A percentile compares a stretch with the other conserved stretches of the same genome.
Conservation (phyloP, 345 rosid genomes). For the Eutrema yunnanense region DNA sequence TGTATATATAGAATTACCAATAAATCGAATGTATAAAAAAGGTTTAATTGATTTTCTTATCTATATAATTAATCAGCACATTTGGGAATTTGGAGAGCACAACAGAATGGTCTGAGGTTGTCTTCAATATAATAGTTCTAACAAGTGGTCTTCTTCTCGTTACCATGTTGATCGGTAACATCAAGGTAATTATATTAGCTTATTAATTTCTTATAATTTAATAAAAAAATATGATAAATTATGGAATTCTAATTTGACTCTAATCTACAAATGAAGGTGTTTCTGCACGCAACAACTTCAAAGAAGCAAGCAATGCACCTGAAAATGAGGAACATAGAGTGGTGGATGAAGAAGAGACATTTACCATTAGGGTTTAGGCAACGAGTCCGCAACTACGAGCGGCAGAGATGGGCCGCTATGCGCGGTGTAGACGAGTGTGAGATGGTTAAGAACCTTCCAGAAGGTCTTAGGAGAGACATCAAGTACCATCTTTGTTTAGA, state of each 20-base stretch:
- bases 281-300: slow-evolving; percentile 84
- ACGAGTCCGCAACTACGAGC: slow-evolving; percentile 84
- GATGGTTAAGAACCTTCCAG: slow-evolving; percentile 83
- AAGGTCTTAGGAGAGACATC: slow-evolving; percentile 93
- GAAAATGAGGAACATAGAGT: slow-evolving; percentile 95
- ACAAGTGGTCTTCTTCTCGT: slow-evolving; percentile 91
- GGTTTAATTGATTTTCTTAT: background rate
- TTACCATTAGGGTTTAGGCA: slow-evolving; percentile 79
- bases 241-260: background rate
- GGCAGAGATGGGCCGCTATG: slow-evolving; percentile 98
- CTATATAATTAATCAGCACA: slow-evolving; percentile 42
- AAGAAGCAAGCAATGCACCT: slow-evolving; percentile 97
- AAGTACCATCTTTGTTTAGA: slow-evolving; percentile 93
- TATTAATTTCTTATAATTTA: background rate
- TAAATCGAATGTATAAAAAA: background rate
- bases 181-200: slow-evolving; percentile 48
- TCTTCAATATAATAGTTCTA: slow-evolving; percentile 88
- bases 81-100: slow-evolving; percentile 95
- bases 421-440: slow-evolving; percentile 89
- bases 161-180: slow-evolving; percentile 96
- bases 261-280: slow-evolving; percentile 44
- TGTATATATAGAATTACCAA: background rate
- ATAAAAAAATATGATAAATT: background rate
- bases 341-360: slow-evolving; percentile 97
- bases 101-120: slow-evolving; percentile 92